phyloP scores from a whole-genome alignment of 768 basidiomycete genomes.

The Russula emetica region DNA sequence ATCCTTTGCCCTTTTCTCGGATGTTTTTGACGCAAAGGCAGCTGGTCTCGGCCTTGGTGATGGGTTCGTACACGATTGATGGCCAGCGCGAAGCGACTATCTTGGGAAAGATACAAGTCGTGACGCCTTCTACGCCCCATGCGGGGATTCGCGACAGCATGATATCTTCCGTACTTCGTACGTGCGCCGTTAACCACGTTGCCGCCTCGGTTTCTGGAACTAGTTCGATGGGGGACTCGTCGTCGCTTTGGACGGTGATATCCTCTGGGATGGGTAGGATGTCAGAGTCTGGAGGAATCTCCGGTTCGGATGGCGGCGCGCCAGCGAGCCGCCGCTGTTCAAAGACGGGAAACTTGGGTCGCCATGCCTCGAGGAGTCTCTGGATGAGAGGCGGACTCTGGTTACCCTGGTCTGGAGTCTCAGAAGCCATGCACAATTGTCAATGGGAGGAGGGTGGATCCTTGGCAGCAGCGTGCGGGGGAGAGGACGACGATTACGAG shows the following conservation, averaged over 20 bases:
- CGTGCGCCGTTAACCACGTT: background rate
- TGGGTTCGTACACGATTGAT: background rate
- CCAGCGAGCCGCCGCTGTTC: background rate
- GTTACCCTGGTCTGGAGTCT: background rate
- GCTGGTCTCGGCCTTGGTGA: background rate
- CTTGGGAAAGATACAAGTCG: conserved; percentile 5
- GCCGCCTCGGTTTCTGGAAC: background rate
- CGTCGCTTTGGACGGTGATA: background rate
- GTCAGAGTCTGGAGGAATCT: background rate
- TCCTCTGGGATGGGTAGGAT: background rate
- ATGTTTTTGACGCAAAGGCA: conserved; percentile 10
- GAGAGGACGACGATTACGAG: background rate
- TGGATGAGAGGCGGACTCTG: background rate
- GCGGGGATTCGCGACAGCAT: conserved; percentile 1
- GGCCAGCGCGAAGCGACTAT: conserved; percentile 1
- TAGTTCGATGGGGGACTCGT: background rate
- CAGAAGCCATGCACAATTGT: conserved; percentile 1
- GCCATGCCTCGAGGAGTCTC: background rate
- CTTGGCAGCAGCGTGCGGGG: background rate
- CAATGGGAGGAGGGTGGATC: background rate
- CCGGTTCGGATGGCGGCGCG: background rate
- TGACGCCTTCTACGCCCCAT: conserved; percentile 3
- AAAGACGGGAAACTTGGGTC: background rate
- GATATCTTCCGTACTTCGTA: background rate
- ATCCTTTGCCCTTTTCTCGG: conserved; percentile 32